Percentiles rank a stretch among this genome's conserved stretches.
Conservation (phyloP, 2,329 filamentous ascomycete species). For the Cadophora sp. region DNA sequence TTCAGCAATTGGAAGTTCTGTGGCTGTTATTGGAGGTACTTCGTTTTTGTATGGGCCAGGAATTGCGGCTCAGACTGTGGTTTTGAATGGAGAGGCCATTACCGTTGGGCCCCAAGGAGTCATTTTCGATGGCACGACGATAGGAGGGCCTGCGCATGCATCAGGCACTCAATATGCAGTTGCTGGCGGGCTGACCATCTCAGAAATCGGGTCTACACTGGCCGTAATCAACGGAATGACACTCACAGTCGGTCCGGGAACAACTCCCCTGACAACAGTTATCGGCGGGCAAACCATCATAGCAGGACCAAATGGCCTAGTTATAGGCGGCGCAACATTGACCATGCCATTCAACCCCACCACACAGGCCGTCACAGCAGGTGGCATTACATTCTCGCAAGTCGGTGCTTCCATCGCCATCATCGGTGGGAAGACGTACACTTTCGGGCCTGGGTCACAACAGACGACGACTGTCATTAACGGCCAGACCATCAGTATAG, state of each 20-base stretch:
- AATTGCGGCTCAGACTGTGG: conserved; percentile 30
- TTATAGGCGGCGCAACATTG: conserved; percentile 33
- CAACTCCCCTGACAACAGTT: conserved; percentile 52
- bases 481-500: conserved; percentile 40
- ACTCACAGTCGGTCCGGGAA: conserved; percentile 58
- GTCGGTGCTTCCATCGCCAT: conserved; percentile 35
- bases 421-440: conserved; percentile 40
- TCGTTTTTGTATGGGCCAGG: conserved; percentile 35
- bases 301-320: conserved; percentile 57
- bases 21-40: conserved; percentile 35
- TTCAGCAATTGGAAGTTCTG: conserved; percentile 34
- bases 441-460: conserved; percentile 32
- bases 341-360: conserved; percentile 36
- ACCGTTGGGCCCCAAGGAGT: conserved; percentile 38
- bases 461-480: conserved; percentile 33
- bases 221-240: conserved; percentile 58
- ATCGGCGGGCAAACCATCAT: conserved; percentile 59
- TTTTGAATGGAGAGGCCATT: conserved; percentile 38
- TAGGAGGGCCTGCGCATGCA: conserved; percentile 34
- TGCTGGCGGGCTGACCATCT: conserved; percentile 40
- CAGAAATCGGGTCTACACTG: conserved; percentile 40
- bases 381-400: conserved; percentile 38
- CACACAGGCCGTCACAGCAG: conserved; percentile 35
- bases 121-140: conserved; percentile 31
- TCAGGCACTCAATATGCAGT: conserved; percentile 38